phyloP scores from a whole-genome alignment of 2,329 filamentous ascomycete genomes.

The Colletotrichum spaethianum region DNA sequence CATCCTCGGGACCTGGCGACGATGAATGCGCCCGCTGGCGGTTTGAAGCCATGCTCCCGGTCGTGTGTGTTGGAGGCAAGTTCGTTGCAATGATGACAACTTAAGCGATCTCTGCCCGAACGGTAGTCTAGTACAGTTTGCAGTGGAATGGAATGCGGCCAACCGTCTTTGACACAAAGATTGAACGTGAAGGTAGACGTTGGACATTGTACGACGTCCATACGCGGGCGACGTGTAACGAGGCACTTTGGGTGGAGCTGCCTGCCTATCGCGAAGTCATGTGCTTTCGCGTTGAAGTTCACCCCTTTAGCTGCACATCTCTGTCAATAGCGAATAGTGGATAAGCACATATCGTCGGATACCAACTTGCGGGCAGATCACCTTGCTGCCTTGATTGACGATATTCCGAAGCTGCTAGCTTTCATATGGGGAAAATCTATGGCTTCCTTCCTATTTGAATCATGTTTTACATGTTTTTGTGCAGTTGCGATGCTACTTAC shows the following conservation, averaged over 20 bases:
- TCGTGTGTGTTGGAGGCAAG: not conserved
- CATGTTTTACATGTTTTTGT: not conserved
- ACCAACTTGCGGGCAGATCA: not conserved
- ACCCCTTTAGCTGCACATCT: not conserved
- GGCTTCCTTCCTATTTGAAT: not conserved
- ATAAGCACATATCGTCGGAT: not conserved
- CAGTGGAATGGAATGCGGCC: not conserved
- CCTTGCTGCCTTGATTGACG: not conserved
- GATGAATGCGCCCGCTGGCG: not conserved
- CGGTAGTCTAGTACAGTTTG: too few relatives aligned
- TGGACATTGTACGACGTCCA: conserved; percentile 13
- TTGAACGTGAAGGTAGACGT: not conserved
- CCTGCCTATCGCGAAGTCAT: conserved; percentile 45
- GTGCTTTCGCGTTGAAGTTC: conserved; percentile 39
- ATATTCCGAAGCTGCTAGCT: not conserved
- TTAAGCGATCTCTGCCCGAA: not conserved
- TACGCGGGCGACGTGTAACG: conserved; percentile 1
- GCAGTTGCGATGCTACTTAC: not conserved
- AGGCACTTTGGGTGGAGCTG: not conserved
- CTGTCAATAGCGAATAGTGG: fast-evolving
- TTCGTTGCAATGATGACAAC: not conserved
- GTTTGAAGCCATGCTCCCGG: conserved; percentile 13
- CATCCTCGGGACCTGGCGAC: conserved; percentile 58
- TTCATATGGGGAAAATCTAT: not conserved
- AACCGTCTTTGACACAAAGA: not conserved